Base-by-base conservation (phyloP, 129 eudicot genomes). In the Pulicaria dysenterica region DNA sequence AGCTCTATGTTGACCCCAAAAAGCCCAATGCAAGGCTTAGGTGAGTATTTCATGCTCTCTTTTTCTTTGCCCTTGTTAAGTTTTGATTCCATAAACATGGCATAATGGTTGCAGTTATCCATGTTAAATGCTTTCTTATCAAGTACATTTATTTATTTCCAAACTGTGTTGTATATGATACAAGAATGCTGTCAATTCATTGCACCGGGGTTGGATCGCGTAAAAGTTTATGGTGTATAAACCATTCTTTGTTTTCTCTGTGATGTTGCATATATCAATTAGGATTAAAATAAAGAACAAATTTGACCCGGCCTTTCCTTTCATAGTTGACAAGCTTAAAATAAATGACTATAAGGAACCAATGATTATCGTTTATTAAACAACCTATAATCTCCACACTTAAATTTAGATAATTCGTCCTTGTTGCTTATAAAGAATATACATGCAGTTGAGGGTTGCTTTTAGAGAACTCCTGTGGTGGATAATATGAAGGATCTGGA, bases 1-100 rank as follows among this genome's bases (percentile, higher is more conserved):
- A 91, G 55, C 71, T 91, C 61, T 88, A 85, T 64, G 69, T 82
- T 3, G 88, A 88, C 54, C 79, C 89, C n/a, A 24, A 60, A 13
- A 82, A 85, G 58, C 70, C 86, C 17, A 77, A 70, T 31, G 40
- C 59, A 8, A 73, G 47, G 54, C 56, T 17, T 54, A 53, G 84
- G 91, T 89, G 69, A 83, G 87, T 76, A 58, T 15, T 45, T 66
- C 54, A 7, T 63, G 36, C 45, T 56, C 6, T 50, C 42, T 2
- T n/a, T 31, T 74, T 64, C 64, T 44, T 65, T 55, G 8, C 40
- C 43, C 39, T 34, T 51, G 53, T 65, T 64, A 36, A 58, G 15
- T 6, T 55, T 41, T 13, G 64, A 46, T 66, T 31, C 31, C 1
- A 24, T 24, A 24, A 39, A 47, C 15, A 60, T 8, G 11, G 10